Base-by-base conservation (phyloP, 257 asterid genomes). In the Rauvolfia tetraphylla region DNA sequence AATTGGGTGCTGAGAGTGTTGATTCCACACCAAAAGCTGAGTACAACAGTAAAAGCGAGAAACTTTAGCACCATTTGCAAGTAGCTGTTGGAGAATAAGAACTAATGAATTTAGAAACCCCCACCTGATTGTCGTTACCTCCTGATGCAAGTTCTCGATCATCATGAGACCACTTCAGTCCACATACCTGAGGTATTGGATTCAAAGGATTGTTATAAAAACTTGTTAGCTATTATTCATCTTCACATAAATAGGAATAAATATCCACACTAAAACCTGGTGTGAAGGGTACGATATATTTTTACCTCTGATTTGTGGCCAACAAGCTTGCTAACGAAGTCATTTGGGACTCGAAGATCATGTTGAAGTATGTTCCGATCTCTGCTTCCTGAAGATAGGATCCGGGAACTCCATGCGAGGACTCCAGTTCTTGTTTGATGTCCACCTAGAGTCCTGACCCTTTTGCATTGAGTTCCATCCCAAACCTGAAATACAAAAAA, bases 81-180 rank as follows among this genome's bases (percentile, higher is more conserved):
- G 34, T 41, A 3, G 29, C 44, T 72, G 39, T 36, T 11, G 56
- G 12, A 79, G 59, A 18, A 42, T 11, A 70, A 75, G 41, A 63
- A 36, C 36, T 39, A 15, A 54, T 27, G 15, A 61, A 22, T 61
- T 42, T 68, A 48, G 18, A 46, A 18, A 44, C 71, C 36, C 13
- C 34, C 77, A 92, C 97, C 93, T 92, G 97, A 79, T 95, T 95
- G 88, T 95, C 98, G 76, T 95, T 95, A 70, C 98, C 98, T 75
- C 98, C 97, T 7, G 98, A 95, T 39, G 99, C 99, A 44, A 95
- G 99, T 83, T 95, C 97, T 54, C 99, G 81, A 78, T 95, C 98
- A 80, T 95, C 99, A 51, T 88, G 97, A 68, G 98, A 95, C 98
- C 99, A 95, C 84, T 95, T 93, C 79, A 93, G 88, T 44, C 99